A percentile compares a stretch with the other conserved stretches of the same genome.
phyloP scores from a whole-genome alignment of 2,329 filamentous ascomycete genomes.

The Aspergillus transmontanensis region DNA sequence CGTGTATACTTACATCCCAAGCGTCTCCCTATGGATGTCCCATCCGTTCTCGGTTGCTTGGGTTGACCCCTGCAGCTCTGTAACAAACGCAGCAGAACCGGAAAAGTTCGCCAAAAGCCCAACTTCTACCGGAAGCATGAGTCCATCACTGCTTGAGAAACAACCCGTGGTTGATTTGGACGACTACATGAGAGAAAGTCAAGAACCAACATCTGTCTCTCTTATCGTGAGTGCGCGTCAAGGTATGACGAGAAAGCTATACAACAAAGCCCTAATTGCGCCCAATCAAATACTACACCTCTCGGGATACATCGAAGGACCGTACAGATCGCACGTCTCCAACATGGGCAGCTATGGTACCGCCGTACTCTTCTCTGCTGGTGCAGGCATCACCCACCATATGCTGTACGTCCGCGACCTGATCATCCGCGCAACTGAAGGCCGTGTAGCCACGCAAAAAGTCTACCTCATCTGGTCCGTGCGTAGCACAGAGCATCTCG shows the following conservation, averaged over 20 bases:
- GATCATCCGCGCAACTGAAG: slow-evolving; percentile 53
- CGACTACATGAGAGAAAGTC: slow-evolving; percentile 22
- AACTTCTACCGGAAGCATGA: slow-evolving; percentile 14
- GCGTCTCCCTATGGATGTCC: slow-evolving; percentile 50
- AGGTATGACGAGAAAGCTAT: slow-evolving; percentile 65
- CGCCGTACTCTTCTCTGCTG: slow-evolving; percentile 66
- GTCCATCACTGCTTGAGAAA: slow-evolving; percentile 36
- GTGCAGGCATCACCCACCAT: slow-evolving; percentile 68
- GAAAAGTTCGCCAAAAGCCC: slow-evolving; percentile 20
- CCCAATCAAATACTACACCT: slow-evolving; percentile 55
- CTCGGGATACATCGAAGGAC: slow-evolving; percentile 63
- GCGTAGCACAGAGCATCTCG: slow-evolving; percentile 60
- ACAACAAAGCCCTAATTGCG: slow-evolving; percentile 55
- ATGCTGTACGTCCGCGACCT: slow-evolving; percentile 63
- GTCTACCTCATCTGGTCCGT: slow-evolving; percentile 67
- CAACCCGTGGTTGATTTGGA: slow-evolving; percentile 30
- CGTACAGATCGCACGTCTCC: slow-evolving; percentile 62
- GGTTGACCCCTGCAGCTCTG: slow-evolving; percentile 39
- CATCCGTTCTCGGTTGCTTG: slow-evolving; percentile 53
- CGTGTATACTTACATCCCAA: slow-evolving; percentile 63
- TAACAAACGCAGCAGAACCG: slow-evolving; percentile 24
- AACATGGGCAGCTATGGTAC: slow-evolving; percentile 64
- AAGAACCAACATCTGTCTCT: slow-evolving; percentile 49
- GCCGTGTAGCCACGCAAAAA: slow-evolving; percentile 59
- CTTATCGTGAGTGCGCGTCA: slow-evolving; percentile 63